Evolutionary conservation across 345 rosid species (phyloP).

Genomic region (Cochlearia excelsa): DNA sequence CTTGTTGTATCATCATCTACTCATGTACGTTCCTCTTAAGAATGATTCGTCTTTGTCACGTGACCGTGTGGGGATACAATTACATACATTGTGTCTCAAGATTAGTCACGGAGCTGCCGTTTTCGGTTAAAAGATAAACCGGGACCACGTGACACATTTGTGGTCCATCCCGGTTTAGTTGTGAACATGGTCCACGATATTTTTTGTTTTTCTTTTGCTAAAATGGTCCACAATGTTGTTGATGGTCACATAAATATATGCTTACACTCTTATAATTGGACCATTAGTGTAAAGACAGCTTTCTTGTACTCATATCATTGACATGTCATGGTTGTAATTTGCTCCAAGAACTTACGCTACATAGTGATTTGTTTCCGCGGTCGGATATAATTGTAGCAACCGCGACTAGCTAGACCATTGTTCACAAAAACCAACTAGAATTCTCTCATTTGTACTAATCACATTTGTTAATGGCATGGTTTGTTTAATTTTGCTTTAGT

Average conservation of each 20-base stretch:
- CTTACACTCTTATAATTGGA: too few relatives aligned
- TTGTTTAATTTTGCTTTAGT: background rate
- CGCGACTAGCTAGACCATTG: too few relatives aligned
- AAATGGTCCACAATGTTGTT: background rate
- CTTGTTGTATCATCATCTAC: background rate
- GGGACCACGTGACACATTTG: constrained; percentile 21
- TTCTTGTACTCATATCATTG: too few relatives aligned
- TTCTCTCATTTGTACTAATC: background rate
- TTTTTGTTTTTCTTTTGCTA: background rate
- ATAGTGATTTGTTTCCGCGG: too few relatives aligned
- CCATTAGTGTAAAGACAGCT: too few relatives aligned
- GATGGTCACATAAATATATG: too few relatives aligned
- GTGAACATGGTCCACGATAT: constrained; percentile 30
- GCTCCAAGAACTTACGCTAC: too few relatives aligned
- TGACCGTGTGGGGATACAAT: constrained; percentile 20
- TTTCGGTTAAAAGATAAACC: constrained; percentile 23
- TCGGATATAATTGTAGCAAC: too few relatives aligned
- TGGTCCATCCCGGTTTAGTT: constrained; percentile 32
- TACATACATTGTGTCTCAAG: background rate
- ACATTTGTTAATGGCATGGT: too few relatives aligned
- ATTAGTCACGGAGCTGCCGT: constrained; percentile 21
- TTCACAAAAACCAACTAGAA: too few relatives aligned
- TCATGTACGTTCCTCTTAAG: constrained; percentile 2
- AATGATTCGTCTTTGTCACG: constrained; percentile 26
- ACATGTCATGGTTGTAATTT: too few relatives aligned